A percentile compares a stretch with the other conserved stretches of the same genome.
phyloP scores from a whole-genome alignment of 345 rosid species.

The Aurinia saxatilis region DNA sequence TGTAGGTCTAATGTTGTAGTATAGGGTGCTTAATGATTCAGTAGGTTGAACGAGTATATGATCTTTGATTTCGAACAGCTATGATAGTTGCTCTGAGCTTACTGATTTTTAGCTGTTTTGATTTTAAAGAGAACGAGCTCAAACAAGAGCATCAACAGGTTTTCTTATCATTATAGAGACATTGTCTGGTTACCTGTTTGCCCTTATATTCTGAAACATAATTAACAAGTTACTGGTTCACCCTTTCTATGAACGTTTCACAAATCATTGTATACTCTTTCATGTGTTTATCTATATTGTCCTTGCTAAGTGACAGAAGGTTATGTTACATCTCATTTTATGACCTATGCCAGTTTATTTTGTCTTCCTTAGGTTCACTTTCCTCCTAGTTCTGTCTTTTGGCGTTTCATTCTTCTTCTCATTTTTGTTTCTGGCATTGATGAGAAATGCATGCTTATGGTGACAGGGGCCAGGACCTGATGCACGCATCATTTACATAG shows the following conservation, averaged over 20 bases:
- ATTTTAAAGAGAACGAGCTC: neutral
- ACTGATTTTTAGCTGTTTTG: neutral
- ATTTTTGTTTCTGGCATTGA: neutral
- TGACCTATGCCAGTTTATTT: neutral
- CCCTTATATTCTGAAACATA: neutral
- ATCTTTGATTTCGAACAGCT: neutral
- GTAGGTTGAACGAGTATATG: neutral
- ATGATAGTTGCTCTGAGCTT: neutral
- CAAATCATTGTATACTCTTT: neutral
- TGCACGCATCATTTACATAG: constrained; percentile 80
- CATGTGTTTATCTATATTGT: neutral
- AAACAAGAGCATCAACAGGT: neutral
- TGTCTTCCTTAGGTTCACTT: neutral
- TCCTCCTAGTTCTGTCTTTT: neutral
- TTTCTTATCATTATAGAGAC: neutral
- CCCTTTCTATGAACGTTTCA: neutral
- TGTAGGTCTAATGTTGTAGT: neutral
- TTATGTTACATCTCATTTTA: neutral
- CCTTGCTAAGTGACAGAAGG: neutral
- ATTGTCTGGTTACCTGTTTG: neutral
- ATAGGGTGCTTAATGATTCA: neutral
- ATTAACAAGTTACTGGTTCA: constrained; percentile 3
- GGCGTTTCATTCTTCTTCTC: neutral
- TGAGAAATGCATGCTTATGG: neutral
- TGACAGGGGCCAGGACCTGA: constrained; percentile 83